Percentiles rank a stretch among this genome's conserved stretches.
Evolutionary conservation across 805 yeast species (phyloP).

Genomic region (Yarrowia phangngaensis): DNA sequence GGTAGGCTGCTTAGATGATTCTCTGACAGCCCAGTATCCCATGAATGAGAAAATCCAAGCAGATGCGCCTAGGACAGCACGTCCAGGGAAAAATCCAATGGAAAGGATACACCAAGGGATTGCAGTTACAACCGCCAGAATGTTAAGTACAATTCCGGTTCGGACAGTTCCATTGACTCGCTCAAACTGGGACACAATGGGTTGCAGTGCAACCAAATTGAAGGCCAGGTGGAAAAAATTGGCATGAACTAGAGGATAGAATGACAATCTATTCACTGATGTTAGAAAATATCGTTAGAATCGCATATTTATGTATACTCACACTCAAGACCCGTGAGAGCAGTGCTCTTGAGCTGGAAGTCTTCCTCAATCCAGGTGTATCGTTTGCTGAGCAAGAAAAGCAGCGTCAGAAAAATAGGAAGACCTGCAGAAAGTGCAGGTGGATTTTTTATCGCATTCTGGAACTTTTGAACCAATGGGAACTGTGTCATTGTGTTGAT

Average conservation of each 20-base stretch:
- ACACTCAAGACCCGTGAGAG: constrained; percentile 48
- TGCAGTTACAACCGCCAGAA: constrained; percentile 67
- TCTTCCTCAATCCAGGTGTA: constrained; percentile 37
- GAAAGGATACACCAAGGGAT: constrained; percentile 51
- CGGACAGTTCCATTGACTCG: constrained; percentile 74
- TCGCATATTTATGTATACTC: constrained; percentile 29
- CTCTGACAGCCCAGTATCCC: constrained; percentile 55
- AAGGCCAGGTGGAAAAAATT: constrained; percentile 57
- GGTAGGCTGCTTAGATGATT: constrained; percentile 35
- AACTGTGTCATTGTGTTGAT: constrained; percentile 23
- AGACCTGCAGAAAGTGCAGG: constrained; percentile 35
- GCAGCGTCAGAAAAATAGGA: constrained; percentile 30
- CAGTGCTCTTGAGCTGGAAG: constrained; percentile 54
- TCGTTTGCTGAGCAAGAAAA: constrained; percentile 25
- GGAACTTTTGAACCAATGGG: constrained; percentile 20
- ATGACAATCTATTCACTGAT: constrained; percentile 53
- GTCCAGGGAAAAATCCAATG: constrained; percentile 47
- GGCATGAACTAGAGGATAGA: constrained; percentile 70
- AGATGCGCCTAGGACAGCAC: constrained; percentile 62
- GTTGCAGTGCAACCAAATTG: constrained; percentile 54
- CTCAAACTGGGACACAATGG: constrained; percentile 66
- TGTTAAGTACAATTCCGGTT: constrained; percentile 74
- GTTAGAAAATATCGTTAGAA: not conserved
- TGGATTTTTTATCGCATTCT: constrained; percentile 28
- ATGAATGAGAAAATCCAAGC: constrained; percentile 70